Evolutionary conservation across 371 early-diverging fungal genomes (phyloP).

Genomic region (Mortierella sp.): DNA sequence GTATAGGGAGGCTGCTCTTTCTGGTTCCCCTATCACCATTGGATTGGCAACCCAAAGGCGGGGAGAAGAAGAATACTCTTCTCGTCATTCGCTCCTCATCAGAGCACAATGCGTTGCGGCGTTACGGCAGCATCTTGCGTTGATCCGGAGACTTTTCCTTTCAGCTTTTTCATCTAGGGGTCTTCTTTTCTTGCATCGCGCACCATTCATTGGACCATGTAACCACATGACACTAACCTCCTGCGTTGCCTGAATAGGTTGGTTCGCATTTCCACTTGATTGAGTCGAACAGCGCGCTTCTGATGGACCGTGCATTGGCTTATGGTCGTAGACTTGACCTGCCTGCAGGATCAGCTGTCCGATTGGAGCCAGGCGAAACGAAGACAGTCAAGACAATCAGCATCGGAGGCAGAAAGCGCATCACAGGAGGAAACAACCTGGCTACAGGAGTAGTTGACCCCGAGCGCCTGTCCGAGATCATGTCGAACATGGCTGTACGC

Average conservation of each 20-base stretch:
- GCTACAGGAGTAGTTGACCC: constrained; percentile 79
- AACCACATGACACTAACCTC: too few relatives aligned
- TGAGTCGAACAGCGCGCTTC: constrained; percentile 82
- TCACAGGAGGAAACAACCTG: constrained; percentile 86
- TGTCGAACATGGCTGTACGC: constrained; percentile 53
- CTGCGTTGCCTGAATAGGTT: constrained; percentile 57
- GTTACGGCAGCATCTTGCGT: too few relatives aligned
- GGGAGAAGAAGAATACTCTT: too few relatives aligned
- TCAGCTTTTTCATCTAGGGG: too few relatives aligned
- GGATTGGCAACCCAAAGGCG: too few relatives aligned
- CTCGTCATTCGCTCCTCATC: too few relatives aligned
- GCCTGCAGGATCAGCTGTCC: constrained; percentile 82
- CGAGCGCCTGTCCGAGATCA: constrained; percentile 56
- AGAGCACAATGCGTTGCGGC: too few relatives aligned
- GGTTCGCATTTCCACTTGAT: constrained; percentile 96
- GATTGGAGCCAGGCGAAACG: constrained; percentile 87
- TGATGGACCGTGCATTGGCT: constrained; percentile 83
- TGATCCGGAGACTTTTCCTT: too few relatives aligned
- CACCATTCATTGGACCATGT: too few relatives aligned
- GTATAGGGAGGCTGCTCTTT: too few relatives aligned
- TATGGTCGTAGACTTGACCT: constrained; percentile 92
- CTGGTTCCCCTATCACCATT: too few relatives aligned
- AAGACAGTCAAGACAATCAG: constrained; percentile 83
- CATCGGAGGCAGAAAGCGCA: constrained; percentile 83
- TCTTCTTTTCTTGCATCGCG: too few relatives aligned